Base-by-base conservation (phyloP, 371 early-diverging fungal genomes). In the Saksenaea oblongispora region DNA sequence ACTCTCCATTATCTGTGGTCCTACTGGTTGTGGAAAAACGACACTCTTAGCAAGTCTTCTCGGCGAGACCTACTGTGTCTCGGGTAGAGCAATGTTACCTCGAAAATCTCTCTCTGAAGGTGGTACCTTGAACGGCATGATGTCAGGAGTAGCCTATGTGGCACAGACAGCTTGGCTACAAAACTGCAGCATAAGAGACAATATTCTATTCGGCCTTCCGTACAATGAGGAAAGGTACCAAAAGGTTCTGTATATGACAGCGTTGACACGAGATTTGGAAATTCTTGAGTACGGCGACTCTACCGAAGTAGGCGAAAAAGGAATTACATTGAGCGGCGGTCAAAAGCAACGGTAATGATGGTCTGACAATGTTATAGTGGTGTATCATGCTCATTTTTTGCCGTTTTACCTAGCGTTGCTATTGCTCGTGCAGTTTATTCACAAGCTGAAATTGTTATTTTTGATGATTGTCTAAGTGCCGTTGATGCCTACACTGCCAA, bases 231-330 rank as follows among this genome's bases (percentile, higher is more conserved):
- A 82, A 14, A 82, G 89, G 1, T 93, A 91, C 62, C 65, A 78
- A 15, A 70, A 81, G n/a, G 87, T 87, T 0, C 58, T 93, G 1
- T 79, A 83, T 64, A 83, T 82, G 82, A 88, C 90, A 27, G 93
- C 93, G 0, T 76, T 96, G 27, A 78, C 80, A 0, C 79, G 91
- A 26, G 97, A 98, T 70, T 73, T 97, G 56, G 89, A 91, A 35
- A 92, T 89, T 27, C 73, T 97, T 27, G 84, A 85, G 15, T 74
- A 85, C 36, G 96, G 95, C 22, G 97, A 97, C 74, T 63, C 80
- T 64, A 96, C 96, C 0, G 93, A 94, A 76, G 87, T 95, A 56
- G 96, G 96, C 41, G 95, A 95, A 73, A 87, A 88, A 58, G 96
- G 95, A 7, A 85, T 95, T 31, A 92, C 91, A 1, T 74, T 95